Base-by-base conservation (phyloP, 2,329 filamentous ascomycete species). In the Botrytis porri region DNA sequence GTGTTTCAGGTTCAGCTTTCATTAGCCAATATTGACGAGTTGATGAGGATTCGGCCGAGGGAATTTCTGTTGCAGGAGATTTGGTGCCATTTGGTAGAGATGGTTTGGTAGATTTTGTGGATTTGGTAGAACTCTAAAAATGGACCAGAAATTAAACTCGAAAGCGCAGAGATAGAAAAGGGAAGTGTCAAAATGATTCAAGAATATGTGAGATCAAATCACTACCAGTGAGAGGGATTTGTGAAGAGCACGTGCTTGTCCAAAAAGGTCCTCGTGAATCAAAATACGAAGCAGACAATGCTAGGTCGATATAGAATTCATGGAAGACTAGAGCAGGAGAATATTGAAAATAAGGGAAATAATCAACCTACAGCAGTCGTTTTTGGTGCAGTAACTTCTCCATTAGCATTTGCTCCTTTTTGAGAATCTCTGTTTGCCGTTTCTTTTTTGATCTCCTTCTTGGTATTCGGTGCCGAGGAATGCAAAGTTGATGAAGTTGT, bases 1-100 rank as follows among this genome's bases (percentile, higher is more conserved):
- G 91, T 6, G 94, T 89, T 78, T 97, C 93, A 0, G 96, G 95
- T 83, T 99, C 93, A 0, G 93, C 93, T 83, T 95, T 96, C 87
- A 96, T 88, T 45, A 96, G 86, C 92, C 93, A 95, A 82, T 92
- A 94, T 82, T 85, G 85, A 63, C 80, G 81, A 29, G 77, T 79
- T 32, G 73, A 45, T 41, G 76, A 43, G 57, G 22, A 37, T 12
- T 37, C 35, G 3, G 18, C 16, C 3, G 73, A 41, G 32, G 75
- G 35, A 54, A 25, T 29, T 10, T 32, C 20, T 9, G 69, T 29
- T n/a, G 75, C 60, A 32, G 69, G 43, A 16, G 74, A 51, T 37
- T 69, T 72, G 48, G 18, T 37, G 67, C 66, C 45, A 73, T 75
- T 69, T 62, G 69, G 59, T 72, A 29, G 25, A 57, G 65, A 14